Evolutionary conservation across 208 protist species (phyloP).

Genomic region (Acanthamoeba lugdunensis): DNA sequence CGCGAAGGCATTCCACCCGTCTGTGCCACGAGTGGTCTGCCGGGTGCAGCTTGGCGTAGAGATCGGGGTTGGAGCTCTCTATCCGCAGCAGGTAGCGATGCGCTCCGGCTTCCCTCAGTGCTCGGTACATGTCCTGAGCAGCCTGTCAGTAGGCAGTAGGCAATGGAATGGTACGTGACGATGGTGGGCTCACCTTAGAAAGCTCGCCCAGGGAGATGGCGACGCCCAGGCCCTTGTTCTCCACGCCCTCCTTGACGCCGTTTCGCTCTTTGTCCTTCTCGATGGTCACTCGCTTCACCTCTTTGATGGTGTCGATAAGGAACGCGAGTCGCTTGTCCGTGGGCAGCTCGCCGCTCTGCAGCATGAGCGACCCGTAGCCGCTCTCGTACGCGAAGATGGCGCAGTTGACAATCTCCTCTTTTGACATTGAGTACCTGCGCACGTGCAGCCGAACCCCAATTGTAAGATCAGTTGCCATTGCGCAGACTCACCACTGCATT

Average conservation of each 20-base stretch:
- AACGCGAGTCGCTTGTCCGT: slow-evolving; percentile 72
- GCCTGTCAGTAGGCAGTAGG: background rate
- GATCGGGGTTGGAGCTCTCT: slow-evolving; percentile 83
- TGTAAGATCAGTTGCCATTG: background rate
- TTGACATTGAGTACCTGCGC: slow-evolving; percentile 79
- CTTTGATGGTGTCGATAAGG: slow-evolving; percentile 69
- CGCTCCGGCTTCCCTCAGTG: slow-evolving; percentile 78
- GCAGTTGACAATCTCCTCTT: slow-evolving; percentile 80
- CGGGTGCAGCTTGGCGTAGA: slow-evolving; percentile 84
- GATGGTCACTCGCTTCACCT: slow-evolving; percentile 42
- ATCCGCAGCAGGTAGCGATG: slow-evolving; percentile 83
- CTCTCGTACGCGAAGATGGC: slow-evolving; percentile 76
- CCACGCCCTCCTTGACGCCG: slow-evolving; percentile 21
- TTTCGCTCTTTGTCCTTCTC: slow-evolving; percentile 18
- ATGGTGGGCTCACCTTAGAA: background rate
- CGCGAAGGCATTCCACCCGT: slow-evolving; percentile 71
- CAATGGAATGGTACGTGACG: background rate
- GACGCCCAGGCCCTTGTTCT: slow-evolving; percentile 76
- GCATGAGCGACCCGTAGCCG: slow-evolving; percentile 78
- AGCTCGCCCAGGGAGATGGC: slow-evolving; percentile 82
- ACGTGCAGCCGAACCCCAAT: background rate
- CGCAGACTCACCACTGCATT: too few species aligned
- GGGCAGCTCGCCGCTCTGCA: slow-evolving; percentile 80
- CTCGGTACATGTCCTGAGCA: slow-evolving; percentile 75
- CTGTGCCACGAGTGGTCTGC: slow-evolving; percentile 79